A percentile compares a stretch with the other conserved stretches of the same genome.
Conservation (phyloP, 192 early-diverging fungal genomes). For the Coemansia sp. region DNA sequence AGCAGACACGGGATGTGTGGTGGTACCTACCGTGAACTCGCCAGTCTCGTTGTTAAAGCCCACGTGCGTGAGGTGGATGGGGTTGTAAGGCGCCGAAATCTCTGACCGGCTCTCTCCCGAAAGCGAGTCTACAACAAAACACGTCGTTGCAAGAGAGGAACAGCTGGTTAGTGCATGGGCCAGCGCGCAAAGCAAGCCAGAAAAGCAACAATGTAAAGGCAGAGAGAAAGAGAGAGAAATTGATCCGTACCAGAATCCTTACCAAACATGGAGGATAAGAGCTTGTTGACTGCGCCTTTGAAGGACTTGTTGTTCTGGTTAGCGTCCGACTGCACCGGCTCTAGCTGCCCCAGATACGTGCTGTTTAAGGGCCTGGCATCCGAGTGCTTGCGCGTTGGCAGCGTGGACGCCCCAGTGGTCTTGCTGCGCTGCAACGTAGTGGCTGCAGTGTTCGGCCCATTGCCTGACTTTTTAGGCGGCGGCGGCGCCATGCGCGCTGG, state of each 20-base stretch:
- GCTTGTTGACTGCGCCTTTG: slow-evolving; percentile 52
- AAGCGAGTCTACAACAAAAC: slow-evolving; percentile 48
- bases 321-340: slow-evolving; percentile 40
- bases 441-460: slow-evolving; percentile 15
- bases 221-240: not conserved
- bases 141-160: slow-evolving; percentile 1
- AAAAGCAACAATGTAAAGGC: not conserved
- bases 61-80: slow-evolving; percentile 96
- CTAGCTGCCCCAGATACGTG: slow-evolving; percentile 50
- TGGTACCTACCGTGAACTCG: slow-evolving; percentile 76
- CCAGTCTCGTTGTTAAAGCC: slow-evolving; percentile 95
- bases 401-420: slow-evolving; percentile 34
- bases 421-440: slow-evolving; percentile 48
- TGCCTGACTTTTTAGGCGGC: slow-evolving; percentile 45
- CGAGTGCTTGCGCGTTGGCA: slow-evolving; percentile 47
- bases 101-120: slow-evolving; percentile 73
- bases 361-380: slow-evolving; percentile 48
- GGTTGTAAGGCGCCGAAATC: slow-evolving; percentile 92
- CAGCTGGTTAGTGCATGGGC: not conserved
- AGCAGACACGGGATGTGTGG: not conserved
- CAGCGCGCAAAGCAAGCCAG: not conserved
- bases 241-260: slow-evolving; percentile 15
- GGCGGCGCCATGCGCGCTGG: slow-evolving; percentile 44
- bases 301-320: slow-evolving; percentile 48
- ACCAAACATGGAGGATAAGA: slow-evolving; percentile 52